These are phyloP conservation scores for Aquilaria sinensis DNA, from an alignment of 345 rosid genomes.

Conservation along the genomic window DNA sequence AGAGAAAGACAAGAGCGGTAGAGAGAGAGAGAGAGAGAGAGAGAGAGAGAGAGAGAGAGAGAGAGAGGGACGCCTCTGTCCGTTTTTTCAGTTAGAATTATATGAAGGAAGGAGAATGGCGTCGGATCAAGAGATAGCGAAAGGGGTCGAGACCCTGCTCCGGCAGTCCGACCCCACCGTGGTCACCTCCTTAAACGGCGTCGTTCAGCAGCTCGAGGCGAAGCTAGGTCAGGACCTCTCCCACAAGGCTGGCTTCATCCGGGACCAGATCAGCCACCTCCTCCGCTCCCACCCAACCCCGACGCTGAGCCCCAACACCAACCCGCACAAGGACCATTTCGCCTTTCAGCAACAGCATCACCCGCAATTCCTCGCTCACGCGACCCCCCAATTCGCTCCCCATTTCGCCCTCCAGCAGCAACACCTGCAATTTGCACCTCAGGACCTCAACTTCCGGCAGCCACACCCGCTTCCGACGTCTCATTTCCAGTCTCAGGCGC, in stretches of 20 bases:
- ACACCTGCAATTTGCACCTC: slow-evolving; percentile 34
- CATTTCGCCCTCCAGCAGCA: slow-evolving; percentile 45
- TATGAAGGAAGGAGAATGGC: slow-evolving; percentile 44
- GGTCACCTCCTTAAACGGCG: slow-evolving; percentile 59
- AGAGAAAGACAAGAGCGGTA: not conserved
- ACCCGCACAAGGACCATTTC: slow-evolving; percentile 45
- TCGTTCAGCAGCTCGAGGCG: slow-evolving; percentile 81
- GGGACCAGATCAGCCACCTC: slow-evolving; percentile 74
- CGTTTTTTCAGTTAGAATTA: slow-evolving; percentile 36
- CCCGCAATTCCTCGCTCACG: slow-evolving; percentile 27
- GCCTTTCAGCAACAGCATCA: slow-evolving; percentile 48
- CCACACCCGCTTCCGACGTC: slow-evolving; percentile 24
- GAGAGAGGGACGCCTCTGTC: slow-evolving; percentile 14
- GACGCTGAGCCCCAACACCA: not conserved
- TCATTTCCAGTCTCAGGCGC: slow-evolving; percentile 20
- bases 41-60: slow-evolving; percentile 19
- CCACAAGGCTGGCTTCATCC: slow-evolving; percentile 73
- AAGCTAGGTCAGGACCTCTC: slow-evolving; percentile 76
- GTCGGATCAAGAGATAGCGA: slow-evolving; percentile 86
- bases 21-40: slow-evolving; percentile 10
- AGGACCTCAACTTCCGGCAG: slow-evolving; percentile 73
- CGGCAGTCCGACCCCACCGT: slow-evolving; percentile 64
- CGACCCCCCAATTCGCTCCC: slow-evolving; percentile 38
- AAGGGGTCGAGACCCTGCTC: slow-evolving; percentile 71
- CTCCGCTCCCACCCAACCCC: slow-evolving; percentile 46